Percentiles rank a stretch among this genome's conserved stretches.
Conservation (phyloP, 2,329 filamentous ascomycete genomes). For the Seiridium unicorne region DNA sequence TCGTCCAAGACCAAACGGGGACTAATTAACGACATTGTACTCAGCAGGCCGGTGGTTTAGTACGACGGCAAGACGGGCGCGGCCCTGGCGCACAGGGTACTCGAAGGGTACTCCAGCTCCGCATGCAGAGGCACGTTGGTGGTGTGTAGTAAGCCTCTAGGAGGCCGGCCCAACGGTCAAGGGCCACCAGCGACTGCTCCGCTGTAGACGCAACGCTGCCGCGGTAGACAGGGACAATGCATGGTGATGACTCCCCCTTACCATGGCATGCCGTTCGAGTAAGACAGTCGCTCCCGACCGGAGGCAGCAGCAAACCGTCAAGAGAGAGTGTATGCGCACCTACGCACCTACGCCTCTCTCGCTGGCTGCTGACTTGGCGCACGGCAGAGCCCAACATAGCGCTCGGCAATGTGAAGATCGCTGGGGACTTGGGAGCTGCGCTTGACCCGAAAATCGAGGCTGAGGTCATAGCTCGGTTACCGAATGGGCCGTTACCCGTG, state of each 20-base stretch:
- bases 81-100: not conserved
- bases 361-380: too few species aligned
- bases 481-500: not conserved
- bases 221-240: too few species aligned
- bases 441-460: not conserved
- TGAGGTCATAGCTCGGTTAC: not conserved
- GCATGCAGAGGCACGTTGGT: not conserved
- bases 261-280: too few species aligned
- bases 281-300: too few species aligned
- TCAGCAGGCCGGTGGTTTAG: constrained; percentile 2
- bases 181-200: not conserved
- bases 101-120: not conserved
- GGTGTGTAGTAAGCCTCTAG: constrained; percentile 2
- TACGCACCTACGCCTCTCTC: too few species aligned
- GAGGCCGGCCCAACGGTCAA: not conserved
- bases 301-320: too few species aligned
- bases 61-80: not conserved
- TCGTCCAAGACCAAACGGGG: not conserved
- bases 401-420: too few species aligned
- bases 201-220: not conserved
- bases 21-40: not conserved
- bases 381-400: too few species aligned
- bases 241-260: too few species aligned
- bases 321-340: too few species aligned
- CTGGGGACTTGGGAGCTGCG: not conserved